Base-by-base conservation (phyloP, 768 basidiomycete genomes). In the Suillus subaureus region DNA sequence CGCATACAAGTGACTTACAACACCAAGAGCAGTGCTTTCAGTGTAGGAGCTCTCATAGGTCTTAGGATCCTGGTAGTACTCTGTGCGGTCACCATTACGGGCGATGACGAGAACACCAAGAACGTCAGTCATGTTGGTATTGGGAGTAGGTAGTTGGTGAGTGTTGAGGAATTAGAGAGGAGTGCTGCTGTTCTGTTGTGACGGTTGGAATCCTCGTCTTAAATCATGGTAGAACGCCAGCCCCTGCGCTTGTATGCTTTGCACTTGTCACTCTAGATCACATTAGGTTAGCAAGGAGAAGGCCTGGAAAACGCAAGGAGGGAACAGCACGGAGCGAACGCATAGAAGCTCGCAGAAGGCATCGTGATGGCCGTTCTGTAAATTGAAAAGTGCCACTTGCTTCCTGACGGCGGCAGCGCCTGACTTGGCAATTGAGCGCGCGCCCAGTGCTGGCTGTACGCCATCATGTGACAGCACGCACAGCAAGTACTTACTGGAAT, bases 91-190 rank as follows among this genome's bases (percentile, higher is more conserved):
- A 65, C 92, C 92, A 74, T 93, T 92, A 75, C 92, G 89, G 66
- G 88, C 87, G 73, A 93, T 80, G 75, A 92, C 81, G 71, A 93
- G 84, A 73, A 88, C 90, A 79, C 92, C 92, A 72, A 89, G 88
- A 66, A 93, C 89, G 79, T 88, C 77, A 62, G 79, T 68, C 75
- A 77, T 72, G 51, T 31, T 67, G 37, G 60, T 39, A 66, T 67
- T 67, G 42, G 33, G 49, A 61, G 58, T 37, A 39, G 56, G 33
- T 18, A 47, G 61, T 61, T 1, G 51, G 64, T 33, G 31, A 52
- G 23, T 21, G 31, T 21, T 16, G 54, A 62, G 37, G 66, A 61
- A 26, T 64, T 67, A 65, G 23, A 64, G 68, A 35, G 61, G 61
- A 68, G 56, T 67, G 62, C 61, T 67, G 72, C 35, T 35, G 35